Evolutionary conservation across 345 rosid genomes (phyloP).

Genomic region (Heritiera fomes): DNA sequence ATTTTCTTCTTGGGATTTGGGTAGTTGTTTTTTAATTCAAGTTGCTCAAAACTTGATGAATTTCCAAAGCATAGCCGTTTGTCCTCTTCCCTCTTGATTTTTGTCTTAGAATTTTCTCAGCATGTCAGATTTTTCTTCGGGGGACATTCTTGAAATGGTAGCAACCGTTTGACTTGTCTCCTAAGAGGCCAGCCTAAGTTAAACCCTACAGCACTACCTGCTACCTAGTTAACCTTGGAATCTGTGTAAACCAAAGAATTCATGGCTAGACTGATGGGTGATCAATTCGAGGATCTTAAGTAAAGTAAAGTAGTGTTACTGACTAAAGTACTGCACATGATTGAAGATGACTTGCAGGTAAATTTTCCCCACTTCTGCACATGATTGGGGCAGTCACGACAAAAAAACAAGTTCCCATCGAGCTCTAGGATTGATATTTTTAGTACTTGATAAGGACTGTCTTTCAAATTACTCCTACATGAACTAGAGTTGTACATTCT

Average conservation of each 20-base stretch:
- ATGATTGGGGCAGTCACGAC: neutral
- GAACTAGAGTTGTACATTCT: too few relatives aligned
- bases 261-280: neutral
- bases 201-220: constrained; percentile 4
- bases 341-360: neutral
- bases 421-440: neutral
- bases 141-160: constrained; percentile 25
- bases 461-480: too few relatives aligned
- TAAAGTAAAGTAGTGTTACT: neutral
- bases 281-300: neutral
- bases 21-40: neutral
- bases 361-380: neutral
- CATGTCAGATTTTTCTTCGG: neutral
- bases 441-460: neutral
- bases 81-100: constrained; percentile 3
- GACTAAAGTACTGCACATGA: neutral
- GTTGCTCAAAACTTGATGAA: neutral
- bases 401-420: neutral
- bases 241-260: neutral
- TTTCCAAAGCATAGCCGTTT: neutral
- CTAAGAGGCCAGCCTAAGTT: neutral
- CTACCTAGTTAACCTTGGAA: neutral
- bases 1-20: neutral
- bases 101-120: neutral
- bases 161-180: constrained; percentile 15